Percentiles rank a stretch among this genome's conserved stretches.
Conservation (phyloP, 1,284 basidiomycete species). For the Ganoderma lucidum region DNA sequence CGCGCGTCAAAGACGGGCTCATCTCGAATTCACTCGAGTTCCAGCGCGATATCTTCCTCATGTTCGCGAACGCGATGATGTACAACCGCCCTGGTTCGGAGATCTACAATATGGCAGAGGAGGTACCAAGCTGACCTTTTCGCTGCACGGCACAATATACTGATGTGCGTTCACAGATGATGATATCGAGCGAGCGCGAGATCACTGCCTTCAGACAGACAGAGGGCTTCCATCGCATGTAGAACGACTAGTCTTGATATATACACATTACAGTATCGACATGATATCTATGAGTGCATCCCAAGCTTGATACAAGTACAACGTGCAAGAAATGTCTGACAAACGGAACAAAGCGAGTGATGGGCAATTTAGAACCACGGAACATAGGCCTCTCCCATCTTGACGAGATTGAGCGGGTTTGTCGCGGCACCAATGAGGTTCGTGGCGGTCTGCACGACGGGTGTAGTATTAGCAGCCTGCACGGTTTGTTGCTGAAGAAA, state of each 20-base stretch:
- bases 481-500: slow-evolving; percentile 36
- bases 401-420: slow-evolving; percentile 79
- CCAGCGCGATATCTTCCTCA: slow-evolving; percentile 88
- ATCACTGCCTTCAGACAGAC: slow-evolving; percentile 82
- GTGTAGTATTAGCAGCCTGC: slow-evolving; percentile 50
- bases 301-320: slow-evolving; percentile 20
- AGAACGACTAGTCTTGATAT: slow-evolving; percentile 13
- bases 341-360: not conserved
- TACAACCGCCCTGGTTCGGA: slow-evolving; percentile 89
- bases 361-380: slow-evolving; percentile 78
- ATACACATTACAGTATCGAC: slow-evolving; percentile 20
- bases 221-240: slow-evolving; percentile 61
- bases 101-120: slow-evolving; percentile 89
- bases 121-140: slow-evolving; percentile 54
- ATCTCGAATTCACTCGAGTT: slow-evolving; percentile 87
- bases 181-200: slow-evolving; percentile 81
- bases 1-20: slow-evolving; percentile 81
- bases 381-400: slow-evolving; percentile 83
- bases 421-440: slow-evolving; percentile 84
- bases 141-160: not conserved
- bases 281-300: slow-evolving; percentile 17
- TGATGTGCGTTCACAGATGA: slow-evolving; percentile 66
- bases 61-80: slow-evolving; percentile 98
- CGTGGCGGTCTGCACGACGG: slow-evolving; percentile 85
- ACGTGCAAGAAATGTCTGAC: not conserved